These are phyloP conservation scores for Beauveria varroae DNA, from an alignment of 2,329 filamentous ascomycete genomes.

Conservation along the genomic window DNA sequence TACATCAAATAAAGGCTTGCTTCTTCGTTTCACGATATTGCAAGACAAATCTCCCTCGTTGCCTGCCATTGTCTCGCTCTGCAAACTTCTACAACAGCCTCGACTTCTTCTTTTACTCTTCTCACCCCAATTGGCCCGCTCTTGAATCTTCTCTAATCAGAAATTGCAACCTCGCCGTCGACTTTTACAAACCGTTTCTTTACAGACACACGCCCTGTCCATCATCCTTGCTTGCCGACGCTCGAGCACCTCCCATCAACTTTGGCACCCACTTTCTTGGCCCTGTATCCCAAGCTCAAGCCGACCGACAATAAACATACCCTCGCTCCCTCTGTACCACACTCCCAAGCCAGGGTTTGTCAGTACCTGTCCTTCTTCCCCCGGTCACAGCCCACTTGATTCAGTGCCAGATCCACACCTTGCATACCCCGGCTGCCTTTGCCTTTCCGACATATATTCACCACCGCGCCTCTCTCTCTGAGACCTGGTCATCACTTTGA, in stretches of 20 bases:
- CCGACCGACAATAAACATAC: constrained; percentile 6
- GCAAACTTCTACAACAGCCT: not conserved
- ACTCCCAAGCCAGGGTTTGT: constrained; percentile 5
- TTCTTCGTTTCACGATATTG: not conserved
- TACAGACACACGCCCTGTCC: not conserved
- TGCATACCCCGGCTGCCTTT: constrained; percentile 8
- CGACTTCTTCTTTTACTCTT: not conserved
- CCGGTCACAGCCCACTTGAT: constrained; percentile 13
- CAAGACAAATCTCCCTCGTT: constrained; percentile 2
- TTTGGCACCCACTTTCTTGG: constrained; percentile 4
- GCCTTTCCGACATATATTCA: constrained; percentile 11
- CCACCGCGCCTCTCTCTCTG: constrained; percentile 6
- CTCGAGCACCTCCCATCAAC: constrained; percentile 9
- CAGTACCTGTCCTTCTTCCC: constrained; percentile 11
- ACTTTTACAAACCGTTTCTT: not conserved
- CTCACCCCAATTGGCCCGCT: not conserved
- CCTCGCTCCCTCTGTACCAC: constrained; percentile 10
- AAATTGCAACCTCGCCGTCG: not conserved
- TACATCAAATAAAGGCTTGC: not conserved
- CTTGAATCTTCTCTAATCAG: not conserved
- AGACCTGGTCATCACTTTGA: constrained; percentile 1
- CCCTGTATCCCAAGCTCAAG: constrained; percentile 8
- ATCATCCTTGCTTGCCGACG: constrained; percentile 5
- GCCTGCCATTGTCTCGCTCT: not conserved
- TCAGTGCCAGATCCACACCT: constrained; percentile 9